Conservation (phyloP, 208 protist species). For the Trichomonas vaginalis region DNA sequence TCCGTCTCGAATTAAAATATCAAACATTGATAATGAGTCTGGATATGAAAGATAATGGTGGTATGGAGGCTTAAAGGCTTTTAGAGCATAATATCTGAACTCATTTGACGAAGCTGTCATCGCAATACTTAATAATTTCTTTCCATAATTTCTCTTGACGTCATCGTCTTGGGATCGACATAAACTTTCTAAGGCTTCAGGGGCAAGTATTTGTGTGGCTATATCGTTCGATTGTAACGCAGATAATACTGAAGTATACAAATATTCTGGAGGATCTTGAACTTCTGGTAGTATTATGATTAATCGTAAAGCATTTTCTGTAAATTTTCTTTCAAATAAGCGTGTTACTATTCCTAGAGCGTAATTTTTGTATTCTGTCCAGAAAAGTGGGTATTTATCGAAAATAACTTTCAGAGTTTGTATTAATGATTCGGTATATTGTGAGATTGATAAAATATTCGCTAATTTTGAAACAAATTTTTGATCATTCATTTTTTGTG, state of each 20-base stretch:
- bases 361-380: not conserved
- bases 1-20: not conserved
- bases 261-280: not conserved
- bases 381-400: not conserved
- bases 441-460: not conserved
- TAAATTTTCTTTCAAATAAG: not conserved
- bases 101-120: not conserved
- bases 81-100: not conserved
- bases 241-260: not conserved
- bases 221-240: not conserved
- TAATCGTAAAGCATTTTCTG: not conserved
- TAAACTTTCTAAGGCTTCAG: not conserved
- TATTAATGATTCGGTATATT: not conserved
- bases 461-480: not conserved
- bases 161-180: not conserved
- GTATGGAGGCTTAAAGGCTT: not conserved
- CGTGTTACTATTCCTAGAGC: not conserved
- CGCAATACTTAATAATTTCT: not conserved
- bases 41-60: not conserved
- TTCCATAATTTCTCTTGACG: not conserved
- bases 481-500: not conserved
- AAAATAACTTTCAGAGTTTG: not conserved
- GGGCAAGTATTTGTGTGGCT: not conserved
- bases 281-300: not conserved
- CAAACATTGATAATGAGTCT: not conserved